phyloP scores from a whole-genome alignment of 176 grass and related monocot genomes.

The Oryza longistaminata region DNA sequence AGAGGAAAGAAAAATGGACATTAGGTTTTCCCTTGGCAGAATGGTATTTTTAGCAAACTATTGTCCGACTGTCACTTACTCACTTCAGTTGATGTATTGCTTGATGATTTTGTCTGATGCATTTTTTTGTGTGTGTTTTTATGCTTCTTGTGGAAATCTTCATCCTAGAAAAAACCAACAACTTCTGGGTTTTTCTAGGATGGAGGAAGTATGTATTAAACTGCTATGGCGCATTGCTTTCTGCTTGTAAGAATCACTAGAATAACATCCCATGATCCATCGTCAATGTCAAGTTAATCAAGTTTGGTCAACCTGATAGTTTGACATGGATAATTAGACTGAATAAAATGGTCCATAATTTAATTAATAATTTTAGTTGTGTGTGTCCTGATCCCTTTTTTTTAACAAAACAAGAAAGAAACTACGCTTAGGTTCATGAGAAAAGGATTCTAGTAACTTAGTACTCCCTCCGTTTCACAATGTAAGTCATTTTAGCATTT shows the following conservation, averaged over 20 bases:
- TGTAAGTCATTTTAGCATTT: too few relatives aligned
- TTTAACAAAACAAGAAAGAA: too few relatives aligned
- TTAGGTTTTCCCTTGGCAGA: neutral
- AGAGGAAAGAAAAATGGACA: slow-evolving; percentile 2
- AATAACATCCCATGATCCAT: too few relatives aligned
- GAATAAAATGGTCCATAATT: too few relatives aligned
- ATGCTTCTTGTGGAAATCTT: neutral
- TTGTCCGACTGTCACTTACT: neutral
- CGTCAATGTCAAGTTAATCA: neutral
- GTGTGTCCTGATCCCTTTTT: too few relatives aligned
- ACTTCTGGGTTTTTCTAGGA: too few relatives aligned
- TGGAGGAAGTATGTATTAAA: neutral
- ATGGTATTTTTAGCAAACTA: neutral
- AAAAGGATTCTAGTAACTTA: too few relatives aligned
- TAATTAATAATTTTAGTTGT: too few relatives aligned
- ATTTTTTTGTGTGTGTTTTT: neutral
- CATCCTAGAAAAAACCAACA: too few relatives aligned
- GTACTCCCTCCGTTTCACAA: too few relatives aligned
- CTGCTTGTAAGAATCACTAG: neutral
- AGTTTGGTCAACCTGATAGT: neutral
- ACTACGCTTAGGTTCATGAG: too few relatives aligned
- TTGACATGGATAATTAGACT: too few relatives aligned
- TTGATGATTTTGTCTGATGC: neutral
- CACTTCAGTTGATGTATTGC: neutral
- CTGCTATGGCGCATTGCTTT: neutral